Conservation (phyloP, 768 basidiomycete genomes). For the Plicaturopsis crispa region DNA sequence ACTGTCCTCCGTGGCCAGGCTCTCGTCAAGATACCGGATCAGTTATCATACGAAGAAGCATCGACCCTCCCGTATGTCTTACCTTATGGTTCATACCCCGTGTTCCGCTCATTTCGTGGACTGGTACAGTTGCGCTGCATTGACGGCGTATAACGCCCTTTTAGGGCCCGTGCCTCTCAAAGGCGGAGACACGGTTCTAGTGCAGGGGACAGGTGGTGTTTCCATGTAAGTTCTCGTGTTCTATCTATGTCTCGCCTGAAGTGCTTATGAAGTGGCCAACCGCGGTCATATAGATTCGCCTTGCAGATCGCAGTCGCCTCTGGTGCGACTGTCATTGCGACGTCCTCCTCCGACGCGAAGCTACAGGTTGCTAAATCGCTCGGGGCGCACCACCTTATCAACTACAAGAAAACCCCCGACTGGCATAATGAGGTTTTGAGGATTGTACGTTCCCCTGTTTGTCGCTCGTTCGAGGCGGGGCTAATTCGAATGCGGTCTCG, state of each 20-base stretch:
- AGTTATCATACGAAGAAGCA: slow-evolving; percentile 56
- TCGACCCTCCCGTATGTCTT: slow-evolving; percentile 49
- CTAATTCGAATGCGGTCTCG: not conserved
- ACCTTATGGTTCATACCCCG: no score
- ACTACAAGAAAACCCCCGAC: slow-evolving; percentile 48
- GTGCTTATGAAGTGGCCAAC: slow-evolving; percentile 8
- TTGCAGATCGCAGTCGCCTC: slow-evolving; percentile 54
- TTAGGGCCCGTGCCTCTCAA: slow-evolving; percentile 40
- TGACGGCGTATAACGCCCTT: slow-evolving; percentile 61
- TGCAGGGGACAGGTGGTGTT: slow-evolving; percentile 50
- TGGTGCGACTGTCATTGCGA: slow-evolving; percentile 58
- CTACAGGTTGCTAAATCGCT: slow-evolving; percentile 42
- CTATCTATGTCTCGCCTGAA: not conserved
- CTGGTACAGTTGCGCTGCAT: slow-evolving; percentile 38
- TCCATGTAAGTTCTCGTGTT: slow-evolving; percentile 29
- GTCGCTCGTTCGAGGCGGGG: no score
- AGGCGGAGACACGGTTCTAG: slow-evolving; percentile 50
- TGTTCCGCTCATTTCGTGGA: no score
- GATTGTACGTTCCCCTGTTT: no score
- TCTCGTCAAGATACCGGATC: slow-evolving; percentile 43
- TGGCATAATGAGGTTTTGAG: slow-evolving; percentile 49
- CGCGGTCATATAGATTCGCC: slow-evolving; percentile 42
- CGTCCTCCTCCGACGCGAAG: slow-evolving; percentile 62
- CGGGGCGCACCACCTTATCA: slow-evolving; percentile 49
- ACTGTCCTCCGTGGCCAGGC: slow-evolving; percentile 22